These are phyloP conservation scores for Mycena galopus DNA, from an alignment of 768 basidiomycete species.

Conservation along the genomic window DNA sequence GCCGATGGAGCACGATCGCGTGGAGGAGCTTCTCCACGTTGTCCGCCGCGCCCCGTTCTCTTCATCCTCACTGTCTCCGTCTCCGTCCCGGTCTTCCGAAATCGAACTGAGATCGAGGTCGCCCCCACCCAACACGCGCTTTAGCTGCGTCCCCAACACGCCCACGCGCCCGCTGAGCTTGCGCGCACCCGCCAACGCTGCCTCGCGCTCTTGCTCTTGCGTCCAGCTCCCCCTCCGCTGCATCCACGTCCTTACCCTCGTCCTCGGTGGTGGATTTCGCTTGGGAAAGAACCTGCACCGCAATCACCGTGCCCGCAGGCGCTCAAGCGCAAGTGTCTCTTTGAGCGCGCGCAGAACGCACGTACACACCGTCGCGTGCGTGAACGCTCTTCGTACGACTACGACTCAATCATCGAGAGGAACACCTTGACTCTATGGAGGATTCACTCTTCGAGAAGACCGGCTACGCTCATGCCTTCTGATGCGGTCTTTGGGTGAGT, in stretches of 20 bases:
- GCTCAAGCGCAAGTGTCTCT: constrained; percentile 56
- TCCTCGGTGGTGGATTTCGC: constrained; percentile 36
- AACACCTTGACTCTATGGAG: too few species aligned
- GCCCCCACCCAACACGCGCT: constrained; percentile 56
- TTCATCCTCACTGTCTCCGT: background rate
- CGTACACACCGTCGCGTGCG: constrained; percentile 19
- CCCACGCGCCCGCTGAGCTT: constrained; percentile 73
- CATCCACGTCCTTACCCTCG: constrained; percentile 43
- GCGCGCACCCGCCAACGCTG: constrained; percentile 69
- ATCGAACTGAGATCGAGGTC: constrained; percentile 37
- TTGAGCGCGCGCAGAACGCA: constrained; percentile 31
- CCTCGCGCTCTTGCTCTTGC: constrained; percentile 54
- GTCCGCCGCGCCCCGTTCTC: constrained; percentile 38
- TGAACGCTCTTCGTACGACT: too few species aligned
- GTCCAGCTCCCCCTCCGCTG: too few species aligned
- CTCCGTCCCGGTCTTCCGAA: background rate
- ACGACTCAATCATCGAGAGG: too few species aligned
- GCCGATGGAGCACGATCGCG: constrained; percentile 72
- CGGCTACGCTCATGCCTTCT: too few species aligned
- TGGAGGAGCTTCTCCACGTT: constrained; percentile 63
- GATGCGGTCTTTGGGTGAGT: constrained; percentile 78
- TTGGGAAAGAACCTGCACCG: constrained; percentile 49
- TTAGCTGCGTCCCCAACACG: constrained; percentile 66
- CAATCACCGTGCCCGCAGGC: constrained; percentile 70
- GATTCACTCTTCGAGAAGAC: too few species aligned